A percentile compares a stretch with the other conserved stretches of the same genome.
Conservation (phyloP, 2,329 filamentous ascomycete species). For the Cladosporium sp. region DNA sequence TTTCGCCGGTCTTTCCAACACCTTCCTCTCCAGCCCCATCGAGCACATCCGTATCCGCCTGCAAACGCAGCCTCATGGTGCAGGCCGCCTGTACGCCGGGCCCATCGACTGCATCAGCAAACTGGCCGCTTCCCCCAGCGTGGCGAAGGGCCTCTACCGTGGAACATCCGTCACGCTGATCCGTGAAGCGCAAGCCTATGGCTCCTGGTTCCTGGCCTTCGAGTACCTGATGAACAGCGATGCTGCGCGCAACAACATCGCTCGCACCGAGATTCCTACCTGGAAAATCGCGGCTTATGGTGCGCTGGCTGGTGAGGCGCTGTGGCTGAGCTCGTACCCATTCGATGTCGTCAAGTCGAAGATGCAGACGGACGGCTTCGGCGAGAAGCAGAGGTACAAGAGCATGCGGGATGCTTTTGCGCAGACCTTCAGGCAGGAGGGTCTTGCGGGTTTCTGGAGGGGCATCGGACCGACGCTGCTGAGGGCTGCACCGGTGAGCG, state of each 20-base stretch:
- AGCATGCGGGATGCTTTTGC: conserved; percentile 87
- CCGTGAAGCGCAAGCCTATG: conserved; percentile 92
- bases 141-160: conserved; percentile 76
- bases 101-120: conserved; percentile 90
- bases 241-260: conserved; percentile 71
- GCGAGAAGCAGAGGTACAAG: conserved; percentile 67
- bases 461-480: conserved; percentile 86
- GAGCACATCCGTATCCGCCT: conserved; percentile 96
- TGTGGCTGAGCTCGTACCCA: conserved; percentile 93
- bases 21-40: conserved; percentile 82
- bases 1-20: conserved; percentile 90
- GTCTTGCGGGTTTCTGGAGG: conserved; percentile 86
- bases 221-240: conserved; percentile 96
- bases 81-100: conserved; percentile 73
- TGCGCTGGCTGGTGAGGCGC: conserved; percentile 85
- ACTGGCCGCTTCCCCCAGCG: conserved; percentile 67
- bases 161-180: conserved; percentile 82
- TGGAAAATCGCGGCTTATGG: conserved; percentile 91
- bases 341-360: conserved; percentile 99
- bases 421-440: conserved; percentile 76
- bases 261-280: conserved; percentile 74
- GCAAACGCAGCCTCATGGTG: conserved; percentile 92
- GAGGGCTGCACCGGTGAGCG: conserved; percentile 95
- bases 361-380: conserved; percentile 98
- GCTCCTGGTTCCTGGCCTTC: conserved; percentile 90